Percentiles rank a stretch among this genome's conserved stretches.
Evolutionary conservation across 225 moss, liverwort and hornwort genomes (phyloP).

Genomic region (Straminergon stramineum): DNA sequence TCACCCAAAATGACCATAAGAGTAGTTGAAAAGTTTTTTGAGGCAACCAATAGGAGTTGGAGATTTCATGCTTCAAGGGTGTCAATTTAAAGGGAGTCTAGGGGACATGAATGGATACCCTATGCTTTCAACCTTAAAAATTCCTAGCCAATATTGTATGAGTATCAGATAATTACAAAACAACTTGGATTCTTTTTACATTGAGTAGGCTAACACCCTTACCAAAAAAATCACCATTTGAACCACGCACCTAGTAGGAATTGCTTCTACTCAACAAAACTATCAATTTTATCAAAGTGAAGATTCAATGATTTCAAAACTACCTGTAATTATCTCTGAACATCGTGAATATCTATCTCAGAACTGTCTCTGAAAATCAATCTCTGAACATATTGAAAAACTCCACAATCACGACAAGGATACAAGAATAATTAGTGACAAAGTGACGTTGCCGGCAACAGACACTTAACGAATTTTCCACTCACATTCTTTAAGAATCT

Average conservation of each 20-base stretch:
- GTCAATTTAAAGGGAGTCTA: not conserved
- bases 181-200: fast-evolving
- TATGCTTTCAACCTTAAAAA: no score
- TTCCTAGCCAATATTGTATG: no score
- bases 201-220: not conserved
- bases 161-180: not conserved
- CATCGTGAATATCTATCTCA: not conserved
- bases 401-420: not conserved
- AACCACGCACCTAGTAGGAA: fast-evolving
- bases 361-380: not conserved
- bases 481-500: not conserved
- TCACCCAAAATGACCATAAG: fast-evolving
- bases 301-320: not conserved
- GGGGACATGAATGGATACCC: fast-evolving
- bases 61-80: no score
- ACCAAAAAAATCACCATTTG: not conserved
- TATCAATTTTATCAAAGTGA: not conserved
- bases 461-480: not conserved
- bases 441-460: not conserved
- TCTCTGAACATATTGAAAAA: not conserved
- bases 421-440: not conserved
- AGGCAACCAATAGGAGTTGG: not conserved
- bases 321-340: not conserved
- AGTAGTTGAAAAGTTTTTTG: fast-evolving
- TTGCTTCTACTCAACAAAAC: not conserved